These are phyloP conservation scores for Neofusicoccum ribis DNA, from an alignment of 2,329 filamentous ascomycete genomes.

Conservation along the genomic window DNA sequence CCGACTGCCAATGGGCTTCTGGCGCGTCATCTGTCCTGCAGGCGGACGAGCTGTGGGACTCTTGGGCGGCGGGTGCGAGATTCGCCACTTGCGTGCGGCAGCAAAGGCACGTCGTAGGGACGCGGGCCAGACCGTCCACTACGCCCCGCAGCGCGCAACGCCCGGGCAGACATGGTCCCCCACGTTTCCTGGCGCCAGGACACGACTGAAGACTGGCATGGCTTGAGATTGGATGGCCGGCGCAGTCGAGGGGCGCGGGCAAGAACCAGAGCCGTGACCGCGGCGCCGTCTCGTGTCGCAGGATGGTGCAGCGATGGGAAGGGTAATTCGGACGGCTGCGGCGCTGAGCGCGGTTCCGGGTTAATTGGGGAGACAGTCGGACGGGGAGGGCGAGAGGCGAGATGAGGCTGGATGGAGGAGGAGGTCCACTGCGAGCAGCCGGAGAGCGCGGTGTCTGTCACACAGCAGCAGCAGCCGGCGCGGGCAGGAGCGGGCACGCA, in stretches of 20 bases:
- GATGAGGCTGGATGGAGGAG: not conserved
- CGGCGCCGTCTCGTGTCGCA: not conserved
- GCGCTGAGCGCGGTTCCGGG: not conserved
- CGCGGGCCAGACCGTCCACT: not conserved
- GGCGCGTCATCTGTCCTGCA: not conserved
- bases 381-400: not conserved
- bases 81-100: not conserved
- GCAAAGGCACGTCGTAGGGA: not conserved
- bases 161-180: not conserved
- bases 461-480: not conserved
- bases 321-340: not conserved
- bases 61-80: not conserved
- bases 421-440: not conserved
- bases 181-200: not conserved
- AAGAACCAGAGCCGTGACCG: not conserved
- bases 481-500: not conserved
- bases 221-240: not conserved
- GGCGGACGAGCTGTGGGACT: not conserved
- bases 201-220: too few relatives aligned
- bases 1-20: not conserved
- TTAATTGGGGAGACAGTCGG: not conserved
- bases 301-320: not conserved
- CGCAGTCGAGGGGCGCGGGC: not conserved
- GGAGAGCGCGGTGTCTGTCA: not conserved
- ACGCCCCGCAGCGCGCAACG: not conserved